Evolutionary conservation across 441 rosid genomes (phyloP).

Genomic region (Iberis amara): DNA sequence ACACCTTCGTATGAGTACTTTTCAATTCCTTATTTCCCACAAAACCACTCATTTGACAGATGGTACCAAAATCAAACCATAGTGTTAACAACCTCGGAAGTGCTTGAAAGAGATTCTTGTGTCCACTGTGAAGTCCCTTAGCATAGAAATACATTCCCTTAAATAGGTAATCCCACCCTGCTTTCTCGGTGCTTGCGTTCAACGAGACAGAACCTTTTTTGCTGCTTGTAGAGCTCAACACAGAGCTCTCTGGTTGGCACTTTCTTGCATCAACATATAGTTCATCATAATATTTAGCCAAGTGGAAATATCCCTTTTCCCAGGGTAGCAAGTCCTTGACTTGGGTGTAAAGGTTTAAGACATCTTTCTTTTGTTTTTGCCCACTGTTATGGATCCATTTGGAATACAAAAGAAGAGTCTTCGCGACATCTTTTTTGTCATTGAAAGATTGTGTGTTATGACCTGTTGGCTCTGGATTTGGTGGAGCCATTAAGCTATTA

Average conservation of each 20-base stretch:
- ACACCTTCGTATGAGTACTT: conserved; percentile 71
- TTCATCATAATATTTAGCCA: conserved; percentile 95
- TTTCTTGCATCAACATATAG: conserved; percentile 93
- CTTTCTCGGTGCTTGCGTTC: conserved; percentile 49
- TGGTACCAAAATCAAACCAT: conserved; percentile 96
- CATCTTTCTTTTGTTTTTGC: conserved; percentile 97
- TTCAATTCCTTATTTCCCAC: conserved; percentile 67
- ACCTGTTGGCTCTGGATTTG: conserved; percentile 53
- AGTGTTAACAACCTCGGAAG: conserved; percentile 96
- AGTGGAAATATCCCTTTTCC: conserved; percentile 95
- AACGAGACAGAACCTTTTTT: conserved; percentile 52
- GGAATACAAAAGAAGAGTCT: conserved; percentile 89
- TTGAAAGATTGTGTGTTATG: conserved; percentile 50
- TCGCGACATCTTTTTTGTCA: conserved; percentile 75
- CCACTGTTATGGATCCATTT: conserved; percentile 96
- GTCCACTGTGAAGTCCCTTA: conserved; percentile 93
- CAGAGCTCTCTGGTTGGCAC: conserved; percentile 81
- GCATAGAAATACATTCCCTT: conserved; percentile 88
- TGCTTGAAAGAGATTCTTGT: conserved; percentile 94
- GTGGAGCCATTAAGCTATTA: conserved; percentile 76
- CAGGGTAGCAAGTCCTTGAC: conserved; percentile 93
- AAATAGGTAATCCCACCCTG: conserved; percentile 74
- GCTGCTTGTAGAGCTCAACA: conserved; percentile 40
- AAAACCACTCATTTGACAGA: conserved; percentile 56
- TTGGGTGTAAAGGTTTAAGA: conserved; percentile 76